Base-by-base conservation (phyloP, 1,284 basidiomycete species). In the Sparassis latifolia region DNA sequence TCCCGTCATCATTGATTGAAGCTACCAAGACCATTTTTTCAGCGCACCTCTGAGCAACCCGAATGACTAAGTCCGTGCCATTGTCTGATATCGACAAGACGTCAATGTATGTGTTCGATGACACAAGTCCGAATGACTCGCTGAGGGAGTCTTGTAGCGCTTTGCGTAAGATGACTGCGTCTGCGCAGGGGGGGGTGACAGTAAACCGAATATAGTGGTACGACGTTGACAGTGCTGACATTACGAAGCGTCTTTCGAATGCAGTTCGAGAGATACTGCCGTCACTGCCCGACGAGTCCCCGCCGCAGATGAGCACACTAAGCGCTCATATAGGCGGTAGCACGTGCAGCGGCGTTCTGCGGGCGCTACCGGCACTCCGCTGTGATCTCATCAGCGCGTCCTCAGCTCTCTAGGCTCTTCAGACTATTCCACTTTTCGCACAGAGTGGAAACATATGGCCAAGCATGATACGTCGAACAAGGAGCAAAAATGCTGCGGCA, bases 151-250 rank as follows among this genome's bases (percentile, higher is more conserved):
- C 71, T 54, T 77, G 76, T 20, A 77, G 57, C 4, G 63, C 32
- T 52, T 72, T 76, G 33, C 76, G 60, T 31, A 77, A 55, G 9
- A 58, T 61, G 6, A 77, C 61, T n/a, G 57, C 62, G 27, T 76
- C 75, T 1, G 56, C 44, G 50, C 65, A 66, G 6, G 67, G 54
- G 2, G 69, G 70, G 1, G 55, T 49, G 44, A 75, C 52, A 33
- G 63, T 50, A 54, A 76, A 63, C 12, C 66, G 67, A 52, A 76
- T 65, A 61, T 76, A 76, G 49, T 69, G 68, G 47, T 71, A 57
- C 3, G 52, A 31, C 6, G 60, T 38, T n/a, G 53, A 38, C 30
- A 48, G 50, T 10, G 20, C 20, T 20, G 20, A 20, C 20, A 20
- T 20, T 20, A 20, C 49, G 43, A 45, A 44, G 44, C 33, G 30